These are phyloP conservation scores for Candida fluviatilis DNA, from an alignment of 805 yeast genomes.

Conservation along the genomic window DNA sequence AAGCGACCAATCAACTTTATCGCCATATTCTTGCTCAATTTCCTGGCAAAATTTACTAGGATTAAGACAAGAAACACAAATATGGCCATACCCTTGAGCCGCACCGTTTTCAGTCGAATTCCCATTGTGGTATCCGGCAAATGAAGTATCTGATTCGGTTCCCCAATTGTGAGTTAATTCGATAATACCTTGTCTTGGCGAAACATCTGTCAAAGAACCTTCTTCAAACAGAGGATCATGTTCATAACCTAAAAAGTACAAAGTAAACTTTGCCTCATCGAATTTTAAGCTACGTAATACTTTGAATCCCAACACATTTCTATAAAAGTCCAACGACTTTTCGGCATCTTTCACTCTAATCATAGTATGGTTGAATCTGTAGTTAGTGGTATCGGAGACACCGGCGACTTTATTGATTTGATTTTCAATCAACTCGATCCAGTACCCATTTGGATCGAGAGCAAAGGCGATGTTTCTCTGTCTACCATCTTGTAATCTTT, in stretches of 20 bases:
- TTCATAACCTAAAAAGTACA: conserved; percentile 81
- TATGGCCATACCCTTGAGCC: conserved; percentile 84
- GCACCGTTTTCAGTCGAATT: conserved; percentile 51
- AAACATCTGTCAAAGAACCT: conserved; percentile 29
- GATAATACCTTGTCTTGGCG: conserved; percentile 60
- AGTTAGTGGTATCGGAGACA: conserved; percentile 34
- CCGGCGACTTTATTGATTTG: conserved; percentile 38
- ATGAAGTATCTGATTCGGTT: conserved; percentile 72
- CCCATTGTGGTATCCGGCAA: conserved; percentile 77
- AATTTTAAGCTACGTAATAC: conserved; percentile 53
- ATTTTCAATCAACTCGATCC: conserved; percentile 85
- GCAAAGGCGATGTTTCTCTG: conserved; percentile 92
- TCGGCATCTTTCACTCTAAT: conserved; percentile 84
- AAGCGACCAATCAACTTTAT: conserved; percentile 49
- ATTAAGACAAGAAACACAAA: conserved; percentile 66
- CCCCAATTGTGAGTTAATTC: conserved; percentile 97
- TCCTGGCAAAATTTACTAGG: conserved; percentile 54
- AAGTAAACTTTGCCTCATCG: conserved; percentile 72
- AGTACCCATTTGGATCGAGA: conserved; percentile 93
- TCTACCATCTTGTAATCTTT: conserved; percentile 84
- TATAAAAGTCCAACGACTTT: conserved; percentile 73
- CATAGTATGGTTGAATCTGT: conserved; percentile 85
- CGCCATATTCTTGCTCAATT: conserved; percentile 42
- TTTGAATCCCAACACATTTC: conserved; percentile 76
- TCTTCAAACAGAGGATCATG: conserved; percentile 42